Conservation (phyloP, 1,139 yeast genomes). For the Debaryomyces psychrophilus region DNA sequence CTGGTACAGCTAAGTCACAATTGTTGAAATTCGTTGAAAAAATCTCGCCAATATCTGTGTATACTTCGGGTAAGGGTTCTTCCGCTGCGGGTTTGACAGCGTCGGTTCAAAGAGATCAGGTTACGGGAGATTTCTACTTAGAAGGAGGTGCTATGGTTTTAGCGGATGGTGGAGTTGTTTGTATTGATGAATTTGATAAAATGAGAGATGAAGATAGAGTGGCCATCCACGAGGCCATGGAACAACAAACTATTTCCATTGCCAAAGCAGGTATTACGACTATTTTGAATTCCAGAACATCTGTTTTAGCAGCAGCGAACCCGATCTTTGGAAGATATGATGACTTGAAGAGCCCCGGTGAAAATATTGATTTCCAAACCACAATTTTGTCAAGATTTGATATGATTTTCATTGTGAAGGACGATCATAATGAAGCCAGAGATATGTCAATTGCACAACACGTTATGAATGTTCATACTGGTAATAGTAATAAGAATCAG, state of each 20-base stretch:
- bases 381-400: slow-evolving; percentile 96
- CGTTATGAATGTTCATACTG: slow-evolving; percentile 93
- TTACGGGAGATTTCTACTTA: slow-evolving; percentile 85
- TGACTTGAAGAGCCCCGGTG: slow-evolving; percentile 95
- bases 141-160: slow-evolving; percentile 99
- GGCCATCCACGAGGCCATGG: slow-evolving; percentile 99
- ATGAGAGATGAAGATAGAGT: slow-evolving; percentile 99
- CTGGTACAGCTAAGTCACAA: slow-evolving; percentile 99
- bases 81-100: slow-evolving; percentile 99
- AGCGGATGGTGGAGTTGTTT: slow-evolving; percentile 98
- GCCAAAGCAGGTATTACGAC: slow-evolving; percentile 99
- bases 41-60: slow-evolving; percentile 90
- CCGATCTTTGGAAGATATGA: slow-evolving; percentile 97
- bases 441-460: slow-evolving; percentile 93
- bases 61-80: slow-evolving; percentile 98
- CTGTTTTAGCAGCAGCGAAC: slow-evolving; percentile 97
- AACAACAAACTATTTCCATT: slow-evolving; percentile 98
- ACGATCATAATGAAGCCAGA: slow-evolving; percentile 84
- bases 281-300: slow-evolving; percentile 89
- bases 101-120: slow-evolving; percentile 89
- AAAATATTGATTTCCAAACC: slow-evolving; percentile 95
- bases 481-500: slow-evolving; percentile 54
- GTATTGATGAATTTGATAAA: slow-evolving; percentile 98
- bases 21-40: slow-evolving; percentile 92
- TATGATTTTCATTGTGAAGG: slow-evolving; percentile 97